Percentiles rank a stretch among this genome's conserved stretches.
These are phyloP conservation scores for Crucibulum laeve DNA, from an alignment of 768 basidiomycete genomes.

Conservation along the genomic window DNA sequence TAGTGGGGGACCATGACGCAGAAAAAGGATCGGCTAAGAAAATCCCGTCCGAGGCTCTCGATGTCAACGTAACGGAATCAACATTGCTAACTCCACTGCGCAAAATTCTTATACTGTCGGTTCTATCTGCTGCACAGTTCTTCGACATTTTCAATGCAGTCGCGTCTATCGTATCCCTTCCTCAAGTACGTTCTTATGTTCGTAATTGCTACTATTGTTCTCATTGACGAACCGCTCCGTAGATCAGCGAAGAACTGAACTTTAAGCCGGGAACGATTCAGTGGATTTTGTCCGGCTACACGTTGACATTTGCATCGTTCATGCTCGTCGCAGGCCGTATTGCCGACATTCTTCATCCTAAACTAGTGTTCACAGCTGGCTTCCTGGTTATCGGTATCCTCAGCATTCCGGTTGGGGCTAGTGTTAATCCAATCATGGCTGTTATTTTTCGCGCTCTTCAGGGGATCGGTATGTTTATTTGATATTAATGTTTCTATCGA, in stretches of 20 bases:
- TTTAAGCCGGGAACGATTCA: conserved; percentile 1
- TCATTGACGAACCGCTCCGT: not conserved
- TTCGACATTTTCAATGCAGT: conserved; percentile 33
- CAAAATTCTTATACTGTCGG: conserved; percentile 21
- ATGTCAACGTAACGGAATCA: no score
- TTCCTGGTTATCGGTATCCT: conserved; percentile 5
- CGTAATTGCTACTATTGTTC: not conserved
- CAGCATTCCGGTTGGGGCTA: conserved; percentile 3
- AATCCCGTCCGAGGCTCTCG: no score
- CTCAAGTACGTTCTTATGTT: conserved; percentile 19
- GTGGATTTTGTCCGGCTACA: conserved; percentile 9
- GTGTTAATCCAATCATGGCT: conserved; percentile 2
- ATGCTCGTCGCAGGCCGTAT: conserved; percentile 10
- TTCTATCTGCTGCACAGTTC: conserved; percentile 31
- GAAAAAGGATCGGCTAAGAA: no score
- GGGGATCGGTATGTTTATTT: conserved; percentile 6
- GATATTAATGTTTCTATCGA: not conserved
- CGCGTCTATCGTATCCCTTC: conserved; percentile 25
- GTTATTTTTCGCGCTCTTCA: conserved; percentile 4
- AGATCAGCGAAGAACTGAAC: not conserved
- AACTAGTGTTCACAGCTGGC: conserved; percentile 7
- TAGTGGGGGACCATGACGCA: no score
- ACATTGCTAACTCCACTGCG: conserved; percentile 13
- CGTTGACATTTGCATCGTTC: conserved; percentile 10
- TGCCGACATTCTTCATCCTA: conserved; percentile 9